Percentiles rank a stretch among this genome's conserved stretches.
phyloP scores from a whole-genome alignment of 1,284 basidiomycete genomes.

The Tylopilus sp. region DNA sequence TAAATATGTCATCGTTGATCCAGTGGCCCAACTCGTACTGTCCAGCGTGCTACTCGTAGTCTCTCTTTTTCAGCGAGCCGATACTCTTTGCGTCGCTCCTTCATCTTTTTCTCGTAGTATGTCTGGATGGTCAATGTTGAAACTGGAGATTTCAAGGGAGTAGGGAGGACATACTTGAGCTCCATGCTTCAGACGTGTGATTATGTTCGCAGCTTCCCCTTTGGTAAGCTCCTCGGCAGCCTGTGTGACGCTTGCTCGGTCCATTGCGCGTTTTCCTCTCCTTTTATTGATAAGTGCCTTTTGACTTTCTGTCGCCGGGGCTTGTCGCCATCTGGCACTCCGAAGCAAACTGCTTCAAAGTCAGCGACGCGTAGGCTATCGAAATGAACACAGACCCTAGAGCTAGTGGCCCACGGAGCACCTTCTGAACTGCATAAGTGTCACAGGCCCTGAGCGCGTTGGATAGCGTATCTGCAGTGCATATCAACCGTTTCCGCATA shows the following conservation, averaged over 20 bases:
- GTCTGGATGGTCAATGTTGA: slow-evolving; percentile 36
- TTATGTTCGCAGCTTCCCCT: slow-evolving; percentile 75
- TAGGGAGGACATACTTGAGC: slow-evolving; percentile 49
- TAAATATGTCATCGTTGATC: slow-evolving; percentile 11
- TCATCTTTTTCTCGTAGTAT: slow-evolving; percentile 54
- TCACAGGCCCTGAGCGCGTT: slow-evolving; percentile 68
- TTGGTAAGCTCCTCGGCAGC: slow-evolving; percentile 55
- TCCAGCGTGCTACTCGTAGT: slow-evolving; percentile 46
- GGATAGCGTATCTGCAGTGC: slow-evolving; percentile 49
- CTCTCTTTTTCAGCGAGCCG: slow-evolving; percentile 44
- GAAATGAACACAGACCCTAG: slow-evolving; percentile 40
- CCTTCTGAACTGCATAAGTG: slow-evolving; percentile 54
- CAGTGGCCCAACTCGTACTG: slow-evolving; percentile 59
- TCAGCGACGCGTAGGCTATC: slow-evolving; percentile 7
- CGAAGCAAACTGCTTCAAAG: slow-evolving; percentile 50
- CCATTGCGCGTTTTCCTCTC: slow-evolving; percentile 40
- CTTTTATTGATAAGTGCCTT: slow-evolving; percentile 59
- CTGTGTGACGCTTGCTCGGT: slow-evolving; percentile 21
- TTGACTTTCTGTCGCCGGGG: slow-evolving; percentile 66
- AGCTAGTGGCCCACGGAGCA: slow-evolving; percentile 47
- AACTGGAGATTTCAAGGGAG: background rate
- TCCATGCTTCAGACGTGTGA: slow-evolving; percentile 75
- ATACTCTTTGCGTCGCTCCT: slow-evolving; percentile 37
- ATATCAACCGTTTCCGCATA: slow-evolving; percentile 49
- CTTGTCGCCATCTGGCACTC: slow-evolving; percentile 70